Conservation (phyloP, 257 asterid genomes). For the Plectranthus barbatus region DNA sequence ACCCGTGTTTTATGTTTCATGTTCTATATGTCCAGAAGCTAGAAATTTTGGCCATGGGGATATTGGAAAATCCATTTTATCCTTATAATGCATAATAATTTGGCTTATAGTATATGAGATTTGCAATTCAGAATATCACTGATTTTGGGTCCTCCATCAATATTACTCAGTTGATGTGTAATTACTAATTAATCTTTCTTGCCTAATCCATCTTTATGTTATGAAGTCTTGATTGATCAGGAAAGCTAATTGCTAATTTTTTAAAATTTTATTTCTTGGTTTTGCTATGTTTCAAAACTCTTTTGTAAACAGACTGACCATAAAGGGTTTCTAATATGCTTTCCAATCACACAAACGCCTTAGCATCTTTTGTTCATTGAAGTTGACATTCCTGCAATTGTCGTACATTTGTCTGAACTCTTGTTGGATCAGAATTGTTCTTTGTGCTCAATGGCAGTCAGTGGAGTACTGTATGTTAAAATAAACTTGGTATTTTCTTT, state of each 20-base stretch:
- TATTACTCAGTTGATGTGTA: neutral
- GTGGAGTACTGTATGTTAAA: no score
- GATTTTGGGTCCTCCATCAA: neutral
- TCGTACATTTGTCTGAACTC: neutral
- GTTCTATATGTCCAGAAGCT: neutral
- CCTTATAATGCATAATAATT: neutral
- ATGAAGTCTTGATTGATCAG: no score
- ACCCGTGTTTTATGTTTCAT: neutral
- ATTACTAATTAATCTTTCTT: neutral
- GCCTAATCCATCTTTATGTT: no score
- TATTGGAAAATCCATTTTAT: neutral
- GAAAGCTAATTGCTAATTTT: no score
- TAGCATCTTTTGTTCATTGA: neutral
- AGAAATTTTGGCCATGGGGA: neutral
- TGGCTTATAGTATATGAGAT: neutral
- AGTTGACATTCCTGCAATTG: neutral
- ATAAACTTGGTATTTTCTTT: conserved; percentile 6
- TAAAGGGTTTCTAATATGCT: neutral
- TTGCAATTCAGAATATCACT: neutral
- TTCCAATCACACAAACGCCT: neutral
- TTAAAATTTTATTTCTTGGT: neutral
- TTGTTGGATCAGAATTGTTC: neutral
- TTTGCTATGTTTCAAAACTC: neutral
- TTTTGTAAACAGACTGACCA: neutral
- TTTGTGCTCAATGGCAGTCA: neutral